These are phyloP conservation scores for Lachancea sp. DNA, from an alignment of 805 yeast species.

Conservation along the genomic window DNA sequence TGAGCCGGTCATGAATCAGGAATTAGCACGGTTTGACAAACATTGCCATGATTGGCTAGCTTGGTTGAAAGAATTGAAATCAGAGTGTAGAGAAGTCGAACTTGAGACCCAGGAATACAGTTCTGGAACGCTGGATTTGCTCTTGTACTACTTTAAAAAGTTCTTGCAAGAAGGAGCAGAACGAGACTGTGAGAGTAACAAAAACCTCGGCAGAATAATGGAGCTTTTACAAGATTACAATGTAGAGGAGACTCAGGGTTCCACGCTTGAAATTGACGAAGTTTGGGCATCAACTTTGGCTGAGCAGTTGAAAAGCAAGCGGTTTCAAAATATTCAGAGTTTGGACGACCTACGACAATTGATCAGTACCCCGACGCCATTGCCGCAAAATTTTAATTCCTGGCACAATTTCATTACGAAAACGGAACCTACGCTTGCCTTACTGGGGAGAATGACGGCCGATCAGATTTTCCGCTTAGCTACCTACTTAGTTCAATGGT, in stretches of 20 bases:
- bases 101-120: conserved; percentile 16
- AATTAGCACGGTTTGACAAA: conserved; percentile 2
- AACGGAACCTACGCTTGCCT: conserved; percentile 21
- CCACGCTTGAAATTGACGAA: conserved; percentile 20
- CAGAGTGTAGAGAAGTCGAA: conserved; percentile 1
- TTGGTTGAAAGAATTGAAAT: conserved; percentile 8
- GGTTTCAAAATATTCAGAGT: conserved; percentile 10
- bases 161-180: conserved; percentile 11
- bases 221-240: conserved; percentile 15
- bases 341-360: conserved; percentile 16
- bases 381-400: conserved; percentile 24
- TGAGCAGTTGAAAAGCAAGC: conserved; percentile 9
- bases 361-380: conserved; percentile 11
- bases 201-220: conserved; percentile 6
- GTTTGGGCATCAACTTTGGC: conserved; percentile 19
- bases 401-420: conserved; percentile 26
- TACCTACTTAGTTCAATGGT: conserved; percentile 27
- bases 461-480: conserved; percentile 18
- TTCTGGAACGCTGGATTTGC: conserved; percentile 15
- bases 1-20: conserved; percentile 4
- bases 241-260: conserved; percentile 9
- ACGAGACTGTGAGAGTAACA: neutral
- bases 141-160: conserved; percentile 18
- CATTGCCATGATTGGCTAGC: neutral
- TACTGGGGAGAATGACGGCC: conserved; percentile 14